Evolutionary conservation across 2,329 filamentous ascomycete species (phyloP).

Genomic region (Pleomassaria siparia): DNA sequence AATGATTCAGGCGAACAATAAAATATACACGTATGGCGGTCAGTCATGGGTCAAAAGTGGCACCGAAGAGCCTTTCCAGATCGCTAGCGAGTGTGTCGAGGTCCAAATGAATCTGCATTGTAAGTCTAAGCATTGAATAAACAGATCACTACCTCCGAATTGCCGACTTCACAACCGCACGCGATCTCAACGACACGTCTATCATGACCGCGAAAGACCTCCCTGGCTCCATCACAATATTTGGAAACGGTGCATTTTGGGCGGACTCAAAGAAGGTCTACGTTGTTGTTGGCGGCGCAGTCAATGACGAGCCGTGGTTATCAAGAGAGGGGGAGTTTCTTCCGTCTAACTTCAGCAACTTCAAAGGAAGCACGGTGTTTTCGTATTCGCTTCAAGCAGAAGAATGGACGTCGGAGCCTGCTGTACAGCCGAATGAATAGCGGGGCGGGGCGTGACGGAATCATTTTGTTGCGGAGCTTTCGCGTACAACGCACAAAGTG

Average conservation of each 20-base stretch:
- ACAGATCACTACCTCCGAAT: conserved; percentile 18
- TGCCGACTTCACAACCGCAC: conserved; percentile 11
- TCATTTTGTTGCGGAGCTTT: conserved; percentile 12
- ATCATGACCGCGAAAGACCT: conserved; percentile 10
- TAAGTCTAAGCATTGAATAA: not conserved
- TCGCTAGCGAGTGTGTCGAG: conserved; percentile 7
- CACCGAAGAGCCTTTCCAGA: conserved; percentile 1
- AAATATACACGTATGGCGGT: conserved; percentile 12
- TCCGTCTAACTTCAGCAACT: not conserved
- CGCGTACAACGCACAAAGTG: conserved; percentile 4
- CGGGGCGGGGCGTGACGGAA: conserved; percentile 1
- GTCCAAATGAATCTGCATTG: too few relatives aligned
- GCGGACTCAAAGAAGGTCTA: conserved; percentile 8
- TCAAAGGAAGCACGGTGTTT: conserved; percentile 6
- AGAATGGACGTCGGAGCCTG: conserved; percentile 9
- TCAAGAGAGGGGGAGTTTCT: conserved; percentile 6
- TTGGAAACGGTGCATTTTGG: conserved; percentile 13
- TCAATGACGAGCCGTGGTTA: conserved; percentile 7
- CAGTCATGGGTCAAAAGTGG: conserved; percentile 12
- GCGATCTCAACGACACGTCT: conserved; percentile 9
- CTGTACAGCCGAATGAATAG: conserved; percentile 7
- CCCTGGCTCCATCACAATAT: conserved; percentile 9
- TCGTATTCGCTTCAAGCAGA: conserved; percentile 7
- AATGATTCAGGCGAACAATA: conserved; percentile 8
- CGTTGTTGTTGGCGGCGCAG: conserved; percentile 9